A percentile compares a stretch with the other conserved stretches of the same genome.
Conservation (phyloP, 2,329 filamentous ascomycete species). For the Raffaelea albimanens region DNA sequence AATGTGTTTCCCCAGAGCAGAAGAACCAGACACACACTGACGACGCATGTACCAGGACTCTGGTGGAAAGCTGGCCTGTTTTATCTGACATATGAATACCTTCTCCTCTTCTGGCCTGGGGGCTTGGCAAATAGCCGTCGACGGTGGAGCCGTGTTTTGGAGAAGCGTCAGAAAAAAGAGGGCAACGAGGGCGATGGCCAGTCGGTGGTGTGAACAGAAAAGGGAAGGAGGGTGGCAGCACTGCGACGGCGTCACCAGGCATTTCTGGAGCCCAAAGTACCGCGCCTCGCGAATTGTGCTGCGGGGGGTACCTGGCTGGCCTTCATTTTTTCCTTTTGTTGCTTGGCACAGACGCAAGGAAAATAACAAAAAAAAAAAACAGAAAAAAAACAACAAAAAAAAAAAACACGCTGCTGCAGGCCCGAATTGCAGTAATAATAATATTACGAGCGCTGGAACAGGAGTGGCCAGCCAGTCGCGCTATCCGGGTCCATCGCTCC, state of each 20-base stretch:
- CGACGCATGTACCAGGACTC: no score
- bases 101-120: background rate
- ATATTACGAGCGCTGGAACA: background rate
- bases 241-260: background rate
- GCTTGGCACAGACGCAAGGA: no score
- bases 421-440: no score
- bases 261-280: background rate
- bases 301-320: background rate
- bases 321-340: background rate
- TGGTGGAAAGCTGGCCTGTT: no score
- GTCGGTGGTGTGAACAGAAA: background rate
- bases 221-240: background rate
- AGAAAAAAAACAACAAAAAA: background rate
- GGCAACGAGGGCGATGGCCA: no score
- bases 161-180: no score
- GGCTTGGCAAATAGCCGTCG: no score
- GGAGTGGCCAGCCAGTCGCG: background rate
- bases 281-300: background rate
- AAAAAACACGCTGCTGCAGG: background rate
- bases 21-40: no score
- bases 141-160: no score
- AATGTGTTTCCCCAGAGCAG: no score
- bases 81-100: no score
- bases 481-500: background rate
- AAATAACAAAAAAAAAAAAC: background rate